A percentile compares a stretch with the other conserved stretches of the same genome.
phyloP scores from a whole-genome alignment of 2,329 filamentous ascomycete genomes.

The Claviceps digitariae region DNA sequence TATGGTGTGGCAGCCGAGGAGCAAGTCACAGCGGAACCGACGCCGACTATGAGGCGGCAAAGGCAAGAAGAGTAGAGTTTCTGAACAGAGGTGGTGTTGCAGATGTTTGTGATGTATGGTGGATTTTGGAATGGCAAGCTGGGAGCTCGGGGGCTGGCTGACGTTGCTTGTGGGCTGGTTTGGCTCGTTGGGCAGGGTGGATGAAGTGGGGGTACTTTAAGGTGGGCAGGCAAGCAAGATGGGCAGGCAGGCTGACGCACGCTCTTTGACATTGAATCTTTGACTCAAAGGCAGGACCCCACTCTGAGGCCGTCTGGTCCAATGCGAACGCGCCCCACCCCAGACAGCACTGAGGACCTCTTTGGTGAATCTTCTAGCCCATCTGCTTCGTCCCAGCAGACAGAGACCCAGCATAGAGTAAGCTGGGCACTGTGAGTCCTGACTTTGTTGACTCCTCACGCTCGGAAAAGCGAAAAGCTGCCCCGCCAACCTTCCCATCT shows the following conservation, averaged over 20 bases:
- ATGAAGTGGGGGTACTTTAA: too few relatives aligned
- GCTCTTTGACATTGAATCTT: too few relatives aligned
- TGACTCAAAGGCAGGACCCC: too few relatives aligned
- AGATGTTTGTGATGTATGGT: constrained; percentile 7
- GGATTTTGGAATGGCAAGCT: constrained; percentile 5
- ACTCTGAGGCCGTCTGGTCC: neutral
- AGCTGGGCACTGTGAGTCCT: too few relatives aligned
- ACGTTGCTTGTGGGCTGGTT: constrained; percentile 7
- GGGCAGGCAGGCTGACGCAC: too few relatives aligned
- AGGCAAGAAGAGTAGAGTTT: neutral
- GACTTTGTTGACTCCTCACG: too few relatives aligned
- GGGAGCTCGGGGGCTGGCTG: constrained; percentile 6
- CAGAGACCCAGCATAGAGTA: too few relatives aligned
- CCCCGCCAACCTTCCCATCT: constrained; percentile 8
- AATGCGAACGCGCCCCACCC: neutral
- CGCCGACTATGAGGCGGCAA: neutral
- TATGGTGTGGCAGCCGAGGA: neutral
- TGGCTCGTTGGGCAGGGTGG: constrained; percentile 5
- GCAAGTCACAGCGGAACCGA: neutral
- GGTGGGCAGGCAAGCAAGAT: too few relatives aligned
- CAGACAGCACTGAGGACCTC: neutral
- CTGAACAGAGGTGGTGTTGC: neutral
- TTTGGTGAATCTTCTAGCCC: too few relatives aligned
- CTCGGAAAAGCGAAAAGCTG: too few relatives aligned
- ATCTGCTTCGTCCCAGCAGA: too few relatives aligned